Conservation (phyloP, 495 filamentous ascomycete genomes). For the Massariosphaeria phaeospora region DNA sequence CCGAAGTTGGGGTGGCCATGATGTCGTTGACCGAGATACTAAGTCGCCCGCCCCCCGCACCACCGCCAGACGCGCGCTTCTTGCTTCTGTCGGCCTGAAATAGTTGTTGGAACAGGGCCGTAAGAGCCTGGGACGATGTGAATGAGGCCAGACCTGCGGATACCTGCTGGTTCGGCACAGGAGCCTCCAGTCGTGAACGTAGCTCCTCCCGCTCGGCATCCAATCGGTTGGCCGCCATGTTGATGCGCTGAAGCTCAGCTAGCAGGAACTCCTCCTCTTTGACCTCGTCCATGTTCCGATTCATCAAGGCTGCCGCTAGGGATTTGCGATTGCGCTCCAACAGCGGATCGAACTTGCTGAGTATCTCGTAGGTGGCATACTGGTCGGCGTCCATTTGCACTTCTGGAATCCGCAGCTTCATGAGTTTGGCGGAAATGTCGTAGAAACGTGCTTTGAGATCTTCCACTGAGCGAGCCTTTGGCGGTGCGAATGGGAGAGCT, state of each 20-base stretch:
- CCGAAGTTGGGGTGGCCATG: constrained; percentile 20
- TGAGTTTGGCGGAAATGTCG: constrained; percentile 72
- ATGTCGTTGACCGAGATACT: constrained; percentile 21
- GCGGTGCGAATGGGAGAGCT: constrained; percentile 40
- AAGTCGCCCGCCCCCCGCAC: constrained; percentile 20
- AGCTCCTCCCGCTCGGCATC: constrained; percentile 84
- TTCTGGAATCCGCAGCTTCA: constrained; percentile 74
- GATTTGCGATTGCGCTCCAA: constrained; percentile 75
- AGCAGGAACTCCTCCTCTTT: constrained; percentile 86
- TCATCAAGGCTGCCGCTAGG: constrained; percentile 71
- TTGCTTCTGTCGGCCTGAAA: constrained; percentile 75
- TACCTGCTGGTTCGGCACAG: constrained; percentile 26
- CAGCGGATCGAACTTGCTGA: constrained; percentile 75
- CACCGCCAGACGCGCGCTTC: constrained; percentile 51
- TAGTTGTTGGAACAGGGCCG: constrained; percentile 73
- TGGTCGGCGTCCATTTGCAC: constrained; percentile 81
- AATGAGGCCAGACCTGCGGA: constrained; percentile 57
- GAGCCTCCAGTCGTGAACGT: constrained; percentile 74
- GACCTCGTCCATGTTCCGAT: constrained; percentile 77
- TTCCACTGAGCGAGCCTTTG: constrained; percentile 65
- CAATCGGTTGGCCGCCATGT: constrained; percentile 71
- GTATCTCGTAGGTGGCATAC: constrained; percentile 72
- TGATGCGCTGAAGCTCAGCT: constrained; percentile 82
- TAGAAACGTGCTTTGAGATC: constrained; percentile 92
- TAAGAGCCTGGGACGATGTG: constrained; percentile 71